A percentile compares a stretch with the other conserved stretches of the same genome.
Evolutionary conservation across 495 filamentous ascomycete genomes (phyloP).

Genomic region (Pseudevernia furfuracea): DNA sequence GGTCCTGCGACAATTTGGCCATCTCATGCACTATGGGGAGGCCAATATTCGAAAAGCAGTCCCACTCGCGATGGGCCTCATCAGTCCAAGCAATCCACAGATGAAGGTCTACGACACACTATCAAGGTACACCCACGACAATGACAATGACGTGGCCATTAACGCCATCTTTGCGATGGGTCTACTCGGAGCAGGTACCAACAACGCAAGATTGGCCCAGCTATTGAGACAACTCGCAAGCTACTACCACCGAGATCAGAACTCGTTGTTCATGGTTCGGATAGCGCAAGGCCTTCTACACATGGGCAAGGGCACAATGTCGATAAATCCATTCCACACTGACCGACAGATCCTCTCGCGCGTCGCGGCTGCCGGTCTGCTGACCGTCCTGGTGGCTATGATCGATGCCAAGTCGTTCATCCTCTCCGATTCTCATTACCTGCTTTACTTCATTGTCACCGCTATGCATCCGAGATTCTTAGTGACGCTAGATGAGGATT

Average conservation of each 20-base stretch:
- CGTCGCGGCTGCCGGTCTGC: constrained; percentile 80
- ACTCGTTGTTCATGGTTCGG: constrained; percentile 96
- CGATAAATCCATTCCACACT: constrained; percentile 94
- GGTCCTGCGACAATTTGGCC: constrained; percentile 93
- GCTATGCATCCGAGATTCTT: constrained; percentile 96
- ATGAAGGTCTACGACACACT: constrained; percentile 99
- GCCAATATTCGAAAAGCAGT: constrained; percentile 94
- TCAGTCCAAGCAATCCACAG: constrained; percentile 95
- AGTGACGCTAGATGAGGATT: constrained; percentile 87
- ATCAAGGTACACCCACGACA: constrained; percentile 98
- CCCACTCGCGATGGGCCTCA: constrained; percentile 92
- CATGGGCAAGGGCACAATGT: constrained; percentile 98
- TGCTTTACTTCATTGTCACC: constrained; percentile 96
- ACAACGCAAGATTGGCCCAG: constrained; percentile 94
- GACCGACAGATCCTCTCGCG: constrained; percentile 91
- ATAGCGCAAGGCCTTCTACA: constrained; percentile 96
- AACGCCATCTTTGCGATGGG: constrained; percentile 99
- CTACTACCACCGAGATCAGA: constrained; percentile 95
- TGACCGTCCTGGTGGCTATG: constrained; percentile 83
- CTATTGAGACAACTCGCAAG: constrained; percentile 88
- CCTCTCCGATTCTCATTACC: constrained; percentile 79
- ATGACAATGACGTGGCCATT: constrained; percentile 95
- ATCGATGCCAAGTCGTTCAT: constrained; percentile 95
- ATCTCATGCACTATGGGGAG: constrained; percentile 99
- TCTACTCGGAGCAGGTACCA: constrained; percentile 90